A percentile compares a stretch with the other conserved stretches of the same genome.
phyloP scores from a whole-genome alignment of 805 yeast genomes.

The Starmerella asiatica region DNA sequence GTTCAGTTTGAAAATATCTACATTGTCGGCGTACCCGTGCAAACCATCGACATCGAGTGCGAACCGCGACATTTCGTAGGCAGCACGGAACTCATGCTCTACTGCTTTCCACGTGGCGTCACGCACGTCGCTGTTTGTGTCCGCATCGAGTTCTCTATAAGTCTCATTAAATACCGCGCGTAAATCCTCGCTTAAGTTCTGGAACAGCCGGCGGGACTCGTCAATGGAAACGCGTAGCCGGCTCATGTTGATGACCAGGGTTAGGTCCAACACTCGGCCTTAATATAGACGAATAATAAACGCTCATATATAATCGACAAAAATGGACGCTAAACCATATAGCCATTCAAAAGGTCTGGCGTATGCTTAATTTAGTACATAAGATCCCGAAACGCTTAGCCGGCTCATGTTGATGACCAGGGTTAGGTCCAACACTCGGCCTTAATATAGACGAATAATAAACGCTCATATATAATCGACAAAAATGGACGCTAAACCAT shows the following conservation, averaged over 20 bases:
- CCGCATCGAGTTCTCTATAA: not conserved
- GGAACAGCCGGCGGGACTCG: constrained; percentile 13
- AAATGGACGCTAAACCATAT: too few relatives aligned
- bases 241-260: too few relatives aligned
- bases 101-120: constrained; percentile 30
- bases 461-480: too few relatives aligned
- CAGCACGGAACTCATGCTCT: constrained; percentile 29
- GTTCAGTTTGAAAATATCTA: constrained; percentile 14
- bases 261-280: too few relatives aligned
- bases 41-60: constrained; percentile 48
- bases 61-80: constrained; percentile 44
- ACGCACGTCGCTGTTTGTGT: constrained; percentile 10
- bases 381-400: constrained; percentile 7
- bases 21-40: constrained; percentile 14
- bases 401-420: too few relatives aligned
- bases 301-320: too few relatives aligned
- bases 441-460: too few relatives aligned
- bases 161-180: constrained; percentile 28
- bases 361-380: too few relatives aligned
- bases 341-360: too few relatives aligned
- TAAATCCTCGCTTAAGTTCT: constrained; percentile 5
- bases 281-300: too few relatives aligned
- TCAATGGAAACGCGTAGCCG: constrained; percentile 6
- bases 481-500: too few relatives aligned
- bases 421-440: too few relatives aligned